Base-by-base conservation (phyloP, 1,284 basidiomycete genomes). In the Ganoderma sinense region DNA sequence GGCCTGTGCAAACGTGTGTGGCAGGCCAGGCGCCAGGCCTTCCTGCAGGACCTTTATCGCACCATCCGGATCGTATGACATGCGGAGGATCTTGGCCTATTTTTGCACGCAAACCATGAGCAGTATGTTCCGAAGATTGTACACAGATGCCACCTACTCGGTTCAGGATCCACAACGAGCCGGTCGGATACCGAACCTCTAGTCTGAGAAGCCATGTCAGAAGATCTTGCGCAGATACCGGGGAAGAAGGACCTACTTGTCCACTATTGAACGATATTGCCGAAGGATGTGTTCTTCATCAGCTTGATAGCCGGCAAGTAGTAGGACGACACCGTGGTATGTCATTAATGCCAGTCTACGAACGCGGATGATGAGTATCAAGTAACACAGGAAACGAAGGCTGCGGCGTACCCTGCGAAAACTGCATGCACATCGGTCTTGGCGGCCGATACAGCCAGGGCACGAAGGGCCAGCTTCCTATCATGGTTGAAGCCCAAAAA, bases 161-260 rank as follows among this genome's bases (percentile, higher is more conserved):
- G 74, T 94, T 94, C 40, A 94, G 79, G 40, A 92, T 89, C 93
- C 93, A 94, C 5, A 94, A 73, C 1, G 91, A 87, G 13, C 93
- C 92, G 16, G 85, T 83, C 0, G 93, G 91, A 75, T 92, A 93
- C 36, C 87, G 84, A 2, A 79, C 69, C 58, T 88, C 86, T 16
- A 92, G 80, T 64, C 87, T 87, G 45, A 41, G 48, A 58, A 68
- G 43, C 16, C 13, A 29, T n/a, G 33, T 18, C 56, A 59, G 26
- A 65, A 60, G 59, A 58, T 39, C 36, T 20, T 40, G 14, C 59
- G 40, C 45, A 40, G 55, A 65, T 60, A 75, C 41, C 66, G 63
- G 62, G 33, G 33, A 31, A 59, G 69, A 14, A 36, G 61, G 23
- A 71, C 85, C 39, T 48, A 89, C 90, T 82, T 86, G 69, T 89